phyloP scores from a whole-genome alignment of 1,139 yeast species.

The Sugiyamaella novakii region DNA sequence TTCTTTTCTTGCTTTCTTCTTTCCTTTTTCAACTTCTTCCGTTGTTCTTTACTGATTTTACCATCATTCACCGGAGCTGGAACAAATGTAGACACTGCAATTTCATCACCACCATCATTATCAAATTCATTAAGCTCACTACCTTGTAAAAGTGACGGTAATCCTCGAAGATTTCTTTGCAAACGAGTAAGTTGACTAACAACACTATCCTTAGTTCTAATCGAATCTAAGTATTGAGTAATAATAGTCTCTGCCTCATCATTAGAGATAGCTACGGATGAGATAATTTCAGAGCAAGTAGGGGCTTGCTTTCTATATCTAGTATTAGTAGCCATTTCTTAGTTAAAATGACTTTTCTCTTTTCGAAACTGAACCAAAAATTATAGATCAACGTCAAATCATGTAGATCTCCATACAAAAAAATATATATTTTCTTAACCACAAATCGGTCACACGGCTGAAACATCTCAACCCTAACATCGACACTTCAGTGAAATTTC shows the following conservation, averaged over 20 bases:
- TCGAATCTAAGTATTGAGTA: slow-evolving; percentile 22
- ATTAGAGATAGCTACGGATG: slow-evolving; percentile 36
- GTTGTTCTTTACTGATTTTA: slow-evolving; percentile 38
- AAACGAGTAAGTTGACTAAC: slow-evolving; percentile 65
- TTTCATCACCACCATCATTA: slow-evolving; percentile 13
- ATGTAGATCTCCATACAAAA: neutral
- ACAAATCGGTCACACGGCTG: slow-evolving; percentile 7
- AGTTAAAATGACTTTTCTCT: too few species aligned
- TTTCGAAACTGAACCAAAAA: too few species aligned
- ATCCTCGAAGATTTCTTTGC: slow-evolving; percentile 71
- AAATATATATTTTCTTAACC: slow-evolving; percentile 10
- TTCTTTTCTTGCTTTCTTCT: slow-evolving; percentile 42
- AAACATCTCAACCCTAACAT: neutral
- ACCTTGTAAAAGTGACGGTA: slow-evolving; percentile 55
- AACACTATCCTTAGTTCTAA: slow-evolving; percentile 30
- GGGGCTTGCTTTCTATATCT: slow-evolving; percentile 29
- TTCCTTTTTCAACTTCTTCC: slow-evolving; percentile 47
- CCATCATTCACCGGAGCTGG: slow-evolving; percentile 18
- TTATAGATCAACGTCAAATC: too few species aligned
- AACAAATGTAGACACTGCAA: neutral
- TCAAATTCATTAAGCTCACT: slow-evolving; percentile 10
- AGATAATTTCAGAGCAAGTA: slow-evolving; percentile 36
- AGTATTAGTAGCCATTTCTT: slow-evolving; percentile 13
- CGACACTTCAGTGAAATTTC: slow-evolving; percentile 6
- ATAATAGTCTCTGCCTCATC: slow-evolving; percentile 40